Base-by-base conservation (phyloP, 2,329 filamentous ascomycete species). In the Rhynchosporium graminicola region DNA sequence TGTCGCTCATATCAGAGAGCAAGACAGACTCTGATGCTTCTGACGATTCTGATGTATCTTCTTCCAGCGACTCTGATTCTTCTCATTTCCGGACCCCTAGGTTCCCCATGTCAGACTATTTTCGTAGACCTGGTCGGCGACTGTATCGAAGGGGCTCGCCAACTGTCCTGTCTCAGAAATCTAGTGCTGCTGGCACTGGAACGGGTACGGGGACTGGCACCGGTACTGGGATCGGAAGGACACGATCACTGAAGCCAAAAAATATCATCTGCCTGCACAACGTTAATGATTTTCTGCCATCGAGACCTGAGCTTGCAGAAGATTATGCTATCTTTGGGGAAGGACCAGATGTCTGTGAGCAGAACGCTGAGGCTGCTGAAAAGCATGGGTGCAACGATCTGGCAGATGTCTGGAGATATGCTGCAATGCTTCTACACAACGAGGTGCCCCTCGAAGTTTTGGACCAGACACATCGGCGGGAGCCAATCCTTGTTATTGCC, bases 271-370 rank as follows among this genome's bases (percentile, higher is more conserved):
- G 86, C 1, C 86, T 97, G 45, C 83, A 93, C 70, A 82, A 91
- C 65, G 74, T 96, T 31, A 83, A 85, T 9, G 79, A 84, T 54
- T 75, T 92, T 12, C 77, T 97, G n/a, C 93, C 93, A 0, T 89
- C 91, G 2, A 95, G 92, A 74, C 83, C 83, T 63, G 82, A 86
- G 60, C 83, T 97, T 65, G 95, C 92, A 1, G 80, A 86, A 62
- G 85, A 90, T 67, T 99, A 98, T 75, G 83, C 83, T 29, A 89
- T 97, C 13, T 93, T 95, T 73, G 92, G 92, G 3, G 87, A 92
- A 64, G 89, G 90, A 0, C 84, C 87, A n/a, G 84, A 89, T 43
- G 86, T 97, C 3, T 98, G 94, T 75, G 81, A 84, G 50, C 89
- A 96, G 70, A 99, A 99, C 74, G 91, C 92, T 8, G 77, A 78